phyloP scores from a whole-genome alignment of 768 basidiomycete species.

The Xerocomellus amylosporus region DNA sequence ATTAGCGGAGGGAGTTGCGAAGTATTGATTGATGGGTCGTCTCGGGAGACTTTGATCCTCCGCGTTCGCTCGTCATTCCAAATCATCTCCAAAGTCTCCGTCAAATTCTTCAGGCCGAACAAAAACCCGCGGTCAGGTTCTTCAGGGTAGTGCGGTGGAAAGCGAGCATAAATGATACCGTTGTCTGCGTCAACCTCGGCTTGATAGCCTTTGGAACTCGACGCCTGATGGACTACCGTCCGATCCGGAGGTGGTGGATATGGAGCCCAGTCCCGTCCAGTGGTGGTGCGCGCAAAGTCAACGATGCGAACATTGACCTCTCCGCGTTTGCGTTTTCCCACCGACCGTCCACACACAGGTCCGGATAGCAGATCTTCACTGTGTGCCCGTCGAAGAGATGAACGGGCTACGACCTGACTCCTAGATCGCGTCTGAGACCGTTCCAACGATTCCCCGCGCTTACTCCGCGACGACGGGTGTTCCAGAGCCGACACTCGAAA shows the following conservation, averaged over 20 bases:
- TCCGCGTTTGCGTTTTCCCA: slow-evolving; percentile 73
- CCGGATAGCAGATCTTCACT: slow-evolving; percentile 78
- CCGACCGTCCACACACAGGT: slow-evolving; percentile 59
- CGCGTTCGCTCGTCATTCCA: slow-evolving; percentile 84
- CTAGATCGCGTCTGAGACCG: slow-evolving; percentile 45
- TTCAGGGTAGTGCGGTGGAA: slow-evolving; percentile 88
- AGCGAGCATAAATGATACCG: slow-evolving; percentile 85
- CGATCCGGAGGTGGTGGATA: slow-evolving; percentile 49
- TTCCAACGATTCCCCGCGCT: slow-evolving; percentile 77
- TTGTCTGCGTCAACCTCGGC: slow-evolving; percentile 79
- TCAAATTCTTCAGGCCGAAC: slow-evolving; percentile 81
- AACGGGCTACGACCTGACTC: slow-evolving; percentile 40
- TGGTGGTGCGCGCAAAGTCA: slow-evolving; percentile 98
- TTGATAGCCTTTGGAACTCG: slow-evolving; percentile 71
- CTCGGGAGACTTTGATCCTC: slow-evolving; percentile 60
- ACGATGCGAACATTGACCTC: slow-evolving; percentile 96
- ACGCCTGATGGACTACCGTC: slow-evolving; percentile 42
- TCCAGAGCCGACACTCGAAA: slow-evolving; percentile 62
- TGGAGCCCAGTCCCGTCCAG: slow-evolving; percentile 85
- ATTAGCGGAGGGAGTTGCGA: slow-evolving; percentile 62
- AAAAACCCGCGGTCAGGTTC: slow-evolving; percentile 93
- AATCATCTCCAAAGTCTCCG: slow-evolving; percentile 72
- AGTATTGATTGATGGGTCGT: slow-evolving; percentile 46
- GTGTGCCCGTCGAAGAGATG: slow-evolving; percentile 64
- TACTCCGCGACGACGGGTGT: slow-evolving; percentile 60